These are phyloP conservation scores for Phaseolus lunatus DNA, from an alignment of 306 rosid species.

Conservation along the genomic window DNA sequence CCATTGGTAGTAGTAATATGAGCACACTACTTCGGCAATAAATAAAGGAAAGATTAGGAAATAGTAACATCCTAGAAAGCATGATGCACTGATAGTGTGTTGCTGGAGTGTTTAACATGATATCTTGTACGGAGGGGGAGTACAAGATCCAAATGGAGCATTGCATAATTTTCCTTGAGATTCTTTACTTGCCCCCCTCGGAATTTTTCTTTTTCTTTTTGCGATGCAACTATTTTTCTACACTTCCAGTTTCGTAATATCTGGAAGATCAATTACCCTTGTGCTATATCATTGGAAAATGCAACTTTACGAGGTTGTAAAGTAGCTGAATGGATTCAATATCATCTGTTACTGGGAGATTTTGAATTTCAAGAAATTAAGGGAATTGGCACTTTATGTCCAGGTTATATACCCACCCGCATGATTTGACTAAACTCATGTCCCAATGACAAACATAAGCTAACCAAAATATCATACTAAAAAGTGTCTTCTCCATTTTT, in stretches of 20 bases:
- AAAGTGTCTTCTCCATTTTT: not conserved
- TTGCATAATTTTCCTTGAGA: conserved; percentile 6
- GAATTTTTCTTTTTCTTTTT: conserved; percentile 9
- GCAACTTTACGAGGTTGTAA: conserved; percentile 4
- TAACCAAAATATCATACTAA: not conserved
- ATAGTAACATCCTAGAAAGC: conserved; percentile 31
- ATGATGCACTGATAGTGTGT: conserved; percentile 8
- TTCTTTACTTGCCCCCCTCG: not conserved
- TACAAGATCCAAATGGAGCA: conserved; percentile 16
- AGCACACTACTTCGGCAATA: conserved; percentile 7
- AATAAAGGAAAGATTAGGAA: conserved; percentile 26
- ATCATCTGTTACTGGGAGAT: not conserved
- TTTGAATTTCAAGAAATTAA: not conserved
- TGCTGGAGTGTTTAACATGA: conserved; percentile 19
- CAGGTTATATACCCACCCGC: conserved; percentile 4
- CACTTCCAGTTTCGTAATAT: not conserved
- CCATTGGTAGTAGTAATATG: conserved; percentile 32
- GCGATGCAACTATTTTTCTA: conserved; percentile 11
- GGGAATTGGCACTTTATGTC: not conserved
- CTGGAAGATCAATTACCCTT: not conserved
- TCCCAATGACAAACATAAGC: not conserved
- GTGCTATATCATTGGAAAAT: conserved; percentile 32
- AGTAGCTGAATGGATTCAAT: conserved; percentile 13
- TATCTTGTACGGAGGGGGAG: conserved; percentile 10
- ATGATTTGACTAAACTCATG: not conserved